Evolutionary conservation across 495 filamentous ascomycete genomes (phyloP), one percentile per base, ranked within the genome.

Genomic region (Neurospora tetraspora): DNA sequence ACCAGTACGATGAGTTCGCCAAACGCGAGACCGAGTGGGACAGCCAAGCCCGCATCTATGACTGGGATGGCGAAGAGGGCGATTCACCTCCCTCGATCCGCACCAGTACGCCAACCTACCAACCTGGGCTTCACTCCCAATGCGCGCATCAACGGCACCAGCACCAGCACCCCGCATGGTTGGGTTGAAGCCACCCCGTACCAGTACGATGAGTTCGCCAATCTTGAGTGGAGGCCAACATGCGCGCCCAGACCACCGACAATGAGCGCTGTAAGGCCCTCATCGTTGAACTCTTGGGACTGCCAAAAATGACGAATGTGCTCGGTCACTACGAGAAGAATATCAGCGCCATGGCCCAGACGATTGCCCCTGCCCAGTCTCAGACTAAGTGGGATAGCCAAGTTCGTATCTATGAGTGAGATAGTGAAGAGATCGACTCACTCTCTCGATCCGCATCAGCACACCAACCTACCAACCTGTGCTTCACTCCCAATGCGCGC

Each of bases 11-110:
- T 72, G 81, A 73, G 86, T 86, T 43, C 73, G 80, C 74, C 34
- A 68, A 80, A 6, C 75, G 39, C 2, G 38, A 71, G 3, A 47
- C 73, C 23, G 69, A 80, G 43, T 81, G 83, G 81, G 77, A 82
- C 68, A 59, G 80, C 14, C 88, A 87, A 72, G 90, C 90, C 27
- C 76, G 75, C 2, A 86, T 90, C 18, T 98, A 99, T 72, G 90
- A 96, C 78, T 98, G 92, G 91, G 85, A 89, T 12, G 93, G 93
- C 3, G 93, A 97, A 5, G 91, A 86, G 74, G 96, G 94, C 14
- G 94, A 99, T 69, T 20, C 20, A 47, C 53, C 34, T 39, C 39
- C 38, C 18, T 23, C 10, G 45, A 53, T 23, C 45, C 45, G 4
- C 70, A 18, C 65, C 72, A 71, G 10, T 71, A 72, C 34, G 69